phyloP scores from a whole-genome alignment of 75 land plant species.

The Cunninghamia lanceolata region DNA sequence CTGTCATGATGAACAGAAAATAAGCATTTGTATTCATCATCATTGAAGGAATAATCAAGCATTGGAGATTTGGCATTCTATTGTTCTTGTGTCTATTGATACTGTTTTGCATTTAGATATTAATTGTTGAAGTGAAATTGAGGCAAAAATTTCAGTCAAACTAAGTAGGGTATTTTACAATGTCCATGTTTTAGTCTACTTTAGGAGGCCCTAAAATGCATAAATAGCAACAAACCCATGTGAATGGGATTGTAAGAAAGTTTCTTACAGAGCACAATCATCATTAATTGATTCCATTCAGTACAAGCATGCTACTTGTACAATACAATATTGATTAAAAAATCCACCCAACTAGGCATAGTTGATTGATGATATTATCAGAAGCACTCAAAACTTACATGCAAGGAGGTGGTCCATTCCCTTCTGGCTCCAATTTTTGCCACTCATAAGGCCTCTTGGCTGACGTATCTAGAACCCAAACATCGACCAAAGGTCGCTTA shows the following conservation, averaged over 20 bases:
- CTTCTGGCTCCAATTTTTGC: slow-evolving; percentile 56
- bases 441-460: slow-evolving; percentile 60
- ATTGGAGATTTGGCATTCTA: too few species aligned
- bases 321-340: not conserved
- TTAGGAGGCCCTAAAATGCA: not conserved
- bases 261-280: not conserved
- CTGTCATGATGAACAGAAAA: too few species aligned
- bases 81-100: too few species aligned
- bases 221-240: not conserved
- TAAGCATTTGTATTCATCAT: too few species aligned
- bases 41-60: too few species aligned
- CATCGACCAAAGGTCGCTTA: slow-evolving; percentile 48
- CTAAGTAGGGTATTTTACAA: too few species aligned
- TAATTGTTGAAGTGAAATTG: too few species aligned
- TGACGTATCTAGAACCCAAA: slow-evolving; percentile 57
- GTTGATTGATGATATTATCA: not conserved
- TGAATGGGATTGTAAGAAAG: not conserved
- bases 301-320: not conserved
- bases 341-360: not conserved
- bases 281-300: not conserved
- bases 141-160: too few species aligned
- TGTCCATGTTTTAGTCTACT: not conserved
- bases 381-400: slow-evolving; percentile 30
- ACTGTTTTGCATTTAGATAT: too few species aligned
- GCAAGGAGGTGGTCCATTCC: slow-evolving; percentile 67